Evolutionary conservation across 768 basidiomycete species (phyloP).

Genomic region (Dictyophora rubrovolvata): DNA sequence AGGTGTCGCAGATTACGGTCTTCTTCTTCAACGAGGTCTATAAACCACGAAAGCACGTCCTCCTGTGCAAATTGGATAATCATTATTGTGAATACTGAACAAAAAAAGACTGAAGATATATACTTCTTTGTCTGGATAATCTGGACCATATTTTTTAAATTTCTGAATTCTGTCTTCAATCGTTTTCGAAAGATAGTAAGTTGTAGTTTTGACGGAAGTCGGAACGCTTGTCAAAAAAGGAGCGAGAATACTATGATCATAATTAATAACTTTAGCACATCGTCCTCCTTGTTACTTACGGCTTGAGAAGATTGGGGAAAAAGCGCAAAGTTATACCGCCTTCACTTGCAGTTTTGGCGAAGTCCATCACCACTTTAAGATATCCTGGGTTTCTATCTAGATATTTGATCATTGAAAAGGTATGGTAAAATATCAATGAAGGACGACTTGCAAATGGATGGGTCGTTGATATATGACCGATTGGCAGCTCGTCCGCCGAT

Average conservation of each 20-base stretch:
- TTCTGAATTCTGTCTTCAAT: conserved; percentile 25
- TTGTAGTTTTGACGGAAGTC: conserved; percentile 11
- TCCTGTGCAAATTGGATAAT: conserved; percentile 20
- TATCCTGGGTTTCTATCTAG: conserved; percentile 35
- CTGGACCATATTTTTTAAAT: conserved; percentile 20
- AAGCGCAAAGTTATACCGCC: conserved; percentile 24
- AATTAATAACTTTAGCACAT: conserved; percentile 11
- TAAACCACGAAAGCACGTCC: conserved; percentile 30
- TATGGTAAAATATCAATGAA: neutral
- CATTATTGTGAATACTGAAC: neutral
- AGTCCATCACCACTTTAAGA: conserved; percentile 25
- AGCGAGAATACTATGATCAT: conserved; percentile 13
- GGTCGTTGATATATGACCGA: conserved; percentile 35
- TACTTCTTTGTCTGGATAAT: conserved; percentile 30
- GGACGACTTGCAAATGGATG: conserved; percentile 30
- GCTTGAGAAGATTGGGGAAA: conserved; percentile 33
- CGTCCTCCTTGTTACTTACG: conserved; percentile 23
- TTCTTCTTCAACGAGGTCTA: conserved; percentile 22
- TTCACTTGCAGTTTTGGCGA: conserved; percentile 26
- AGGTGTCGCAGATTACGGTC: conserved; percentile 20
- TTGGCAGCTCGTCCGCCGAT: conserved; percentile 31
- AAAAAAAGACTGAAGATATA: conserved; percentile 5
- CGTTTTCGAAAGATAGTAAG: conserved; percentile 12
- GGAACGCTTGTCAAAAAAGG: conserved; percentile 11
- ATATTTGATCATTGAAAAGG: conserved; percentile 1